Base-by-base conservation (phyloP, 257 asterid species). In the Solanum dulcamara region DNA sequence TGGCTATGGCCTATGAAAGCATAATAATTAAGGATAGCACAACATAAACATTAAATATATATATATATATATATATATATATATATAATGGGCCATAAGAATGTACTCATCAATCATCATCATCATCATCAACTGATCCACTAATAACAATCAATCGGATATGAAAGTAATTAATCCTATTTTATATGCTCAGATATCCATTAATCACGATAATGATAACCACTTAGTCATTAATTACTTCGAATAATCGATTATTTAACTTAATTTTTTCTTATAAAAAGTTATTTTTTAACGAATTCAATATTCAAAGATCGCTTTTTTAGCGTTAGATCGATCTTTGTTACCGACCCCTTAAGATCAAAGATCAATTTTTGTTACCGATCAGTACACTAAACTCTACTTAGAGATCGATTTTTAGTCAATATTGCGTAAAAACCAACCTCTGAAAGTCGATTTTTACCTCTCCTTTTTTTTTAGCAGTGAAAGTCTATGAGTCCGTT, bases 111-210 rank as follows among this genome's bases (percentile, higher is more conserved):
- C 38, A 44, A 75, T 72, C 81, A 70, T 37, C 50, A 67, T 42
- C 13, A 42, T 70, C 50, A 77, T 77, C 64, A 75, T 44, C 2
- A 28, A 77, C 83, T 17, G 83, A 77, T 77, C 83, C 83, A 48
- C 62, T 77, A 77, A 46, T 77, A 28, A 18, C 18, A 77, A 48
- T 10, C 64, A 48, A 77, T n/a, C n/a, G n/a, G n/a, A n/a, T n/a
- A n/a, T n/a, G n/a, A n/a, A n/a, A n/a, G 44, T 48, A 28, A 28
- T 28, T 77, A 77, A 44, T 77, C 22, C 38, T 46, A 46, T 44
- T 22, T 77, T 11, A 46, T 15, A 13, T 42, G 7, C 59, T 75
- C 33, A 14, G 24, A 44, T 17, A 26, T 75, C 24, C n/a, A 4
- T 14, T 26, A 40, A 35, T 68, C 12, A 37, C 2, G 37, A 9